Evolutionary conservation across 202 grass and related monocot genomes (phyloP), one percentile per base, ranked within the genome.

Genomic region (Setaria viridis): DNA sequence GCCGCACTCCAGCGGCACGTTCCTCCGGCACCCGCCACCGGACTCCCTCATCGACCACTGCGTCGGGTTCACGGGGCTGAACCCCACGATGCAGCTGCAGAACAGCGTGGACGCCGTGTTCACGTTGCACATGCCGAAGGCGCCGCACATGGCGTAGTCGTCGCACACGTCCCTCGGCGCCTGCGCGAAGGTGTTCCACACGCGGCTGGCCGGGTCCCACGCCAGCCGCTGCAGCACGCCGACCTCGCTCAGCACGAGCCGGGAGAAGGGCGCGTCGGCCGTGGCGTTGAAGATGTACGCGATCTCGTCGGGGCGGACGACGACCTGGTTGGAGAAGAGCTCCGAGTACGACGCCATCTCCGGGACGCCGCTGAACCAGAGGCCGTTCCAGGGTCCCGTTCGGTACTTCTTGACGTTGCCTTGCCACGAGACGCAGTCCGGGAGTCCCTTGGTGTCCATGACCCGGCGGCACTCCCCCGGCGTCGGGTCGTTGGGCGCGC

Each of bases 81-180:
- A 92, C 9, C 80, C 83, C 0, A 20, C 0, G 35, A 94, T 7
- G 79, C 94, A 94, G 11, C 13, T 25, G 83, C 94, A 97, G 39
- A 80, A 73, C 15, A 54, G 48, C 49, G 70, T 33, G 16, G 83
- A 53, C 14, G 79, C 58, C 2, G 77, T 41, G 11, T 4, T 45
- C 19, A 34, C 51, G 60, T 90, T 12, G 69, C 92, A 94, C 9
- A 86, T 25, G 25, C 25, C 25, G 25, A 25, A 25, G 25, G 25
- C 25, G 25, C 25, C 25, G 0, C 25, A 25, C 25, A 25, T 25
- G 25, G 25, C 25, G 25, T 25, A 25, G 0, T 25, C 25, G 25
- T 25, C 25, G 25, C 25, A 25, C 25, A 25, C 25, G 29, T 70
- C 77, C 8, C 85, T 49, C 0, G 78, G 79, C 49, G 56, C 73